These are phyloP conservation scores for Euclidium syriacum DNA, from an alignment of 345 rosid genomes.

Conservation along the genomic window DNA sequence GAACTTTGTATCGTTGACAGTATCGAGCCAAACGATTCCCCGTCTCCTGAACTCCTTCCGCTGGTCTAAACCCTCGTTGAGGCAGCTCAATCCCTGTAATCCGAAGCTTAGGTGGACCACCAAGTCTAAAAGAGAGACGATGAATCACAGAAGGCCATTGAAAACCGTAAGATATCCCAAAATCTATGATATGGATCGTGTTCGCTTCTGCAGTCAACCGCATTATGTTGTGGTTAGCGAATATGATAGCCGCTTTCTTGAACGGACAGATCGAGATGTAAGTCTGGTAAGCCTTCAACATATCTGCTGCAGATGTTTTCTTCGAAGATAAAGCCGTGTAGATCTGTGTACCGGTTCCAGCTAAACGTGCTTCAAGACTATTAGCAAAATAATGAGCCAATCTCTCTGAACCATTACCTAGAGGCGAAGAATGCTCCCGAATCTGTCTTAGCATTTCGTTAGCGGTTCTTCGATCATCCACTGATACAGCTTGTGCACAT, in stretches of 20 bases:
- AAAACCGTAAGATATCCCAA: conserved; percentile 74
- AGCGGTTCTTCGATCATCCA: conserved; percentile 60
- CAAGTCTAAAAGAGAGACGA: conserved; percentile 43
- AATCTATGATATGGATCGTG: conserved; percentile 68
- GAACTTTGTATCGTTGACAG: conserved; percentile 57
- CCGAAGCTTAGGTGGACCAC: conserved; percentile 75
- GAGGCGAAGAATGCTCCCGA: conserved; percentile 59
- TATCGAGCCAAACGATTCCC: conserved; percentile 66
- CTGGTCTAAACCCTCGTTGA: conserved; percentile 70
- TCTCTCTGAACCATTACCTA: conserved; percentile 68
- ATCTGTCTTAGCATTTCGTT: conserved; percentile 65
- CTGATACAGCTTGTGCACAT: conserved; percentile 77
- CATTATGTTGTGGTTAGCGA: conserved; percentile 51
- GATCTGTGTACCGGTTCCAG: conserved; percentile 53
- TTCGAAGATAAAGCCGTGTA: conserved; percentile 38
- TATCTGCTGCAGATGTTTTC: conserved; percentile 49
- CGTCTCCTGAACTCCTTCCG: conserved; percentile 59
- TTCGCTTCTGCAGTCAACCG: conserved; percentile 40
- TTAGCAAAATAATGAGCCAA: conserved; percentile 76
- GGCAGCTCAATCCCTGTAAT: conserved; percentile 87
- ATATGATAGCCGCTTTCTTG: conserved; percentile 48
- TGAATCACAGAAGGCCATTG: conserved; percentile 79
- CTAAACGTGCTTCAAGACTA: conserved; percentile 75
- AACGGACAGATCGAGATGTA: conserved; percentile 53
- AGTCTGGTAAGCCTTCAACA: conserved; percentile 59